Evolutionary conservation across 208 protist species (phyloP).

Genomic region (Vickermania spadyakhi): DNA sequence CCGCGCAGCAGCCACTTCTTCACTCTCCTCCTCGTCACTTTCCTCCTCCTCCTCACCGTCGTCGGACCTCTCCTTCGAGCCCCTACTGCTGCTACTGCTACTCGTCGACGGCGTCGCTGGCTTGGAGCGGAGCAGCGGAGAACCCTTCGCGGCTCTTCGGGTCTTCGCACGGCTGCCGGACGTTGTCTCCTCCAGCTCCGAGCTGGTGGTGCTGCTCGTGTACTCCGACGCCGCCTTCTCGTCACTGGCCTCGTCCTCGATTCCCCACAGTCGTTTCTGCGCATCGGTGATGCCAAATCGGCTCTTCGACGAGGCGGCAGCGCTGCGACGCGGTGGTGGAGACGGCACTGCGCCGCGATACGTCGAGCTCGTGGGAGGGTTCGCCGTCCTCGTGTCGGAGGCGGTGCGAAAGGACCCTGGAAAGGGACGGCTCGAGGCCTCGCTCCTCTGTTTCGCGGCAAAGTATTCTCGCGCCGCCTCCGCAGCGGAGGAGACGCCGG

Average conservation of each 20-base stretch:
- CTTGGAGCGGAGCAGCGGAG: too few species aligned
- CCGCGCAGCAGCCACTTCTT: background rate
- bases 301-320: background rate
- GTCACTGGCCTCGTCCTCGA: background rate
- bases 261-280: background rate
- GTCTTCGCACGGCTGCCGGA: too few species aligned
- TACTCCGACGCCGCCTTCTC: background rate
- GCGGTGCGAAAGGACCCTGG: too few species aligned
- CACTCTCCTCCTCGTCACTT: constrained; percentile 8
- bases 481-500: too few species aligned
- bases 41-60: constrained; percentile 8
- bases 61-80: constrained; percentile 8
- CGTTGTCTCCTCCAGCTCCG: background rate
- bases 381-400: too few species aligned
- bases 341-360: background rate
- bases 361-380: too few species aligned
- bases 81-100: constrained; percentile 3
- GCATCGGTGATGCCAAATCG: background rate
- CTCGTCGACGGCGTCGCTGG: constrained; percentile 16
- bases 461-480: too few species aligned
- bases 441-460: too few species aligned
- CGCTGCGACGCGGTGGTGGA: background rate
- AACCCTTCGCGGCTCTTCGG: too few species aligned
- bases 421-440: too few species aligned
- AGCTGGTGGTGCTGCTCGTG: background rate